Evolutionary conservation across 495 filamentous ascomycete species (phyloP).

Genomic region (Apiosordaria backusii): DNA sequence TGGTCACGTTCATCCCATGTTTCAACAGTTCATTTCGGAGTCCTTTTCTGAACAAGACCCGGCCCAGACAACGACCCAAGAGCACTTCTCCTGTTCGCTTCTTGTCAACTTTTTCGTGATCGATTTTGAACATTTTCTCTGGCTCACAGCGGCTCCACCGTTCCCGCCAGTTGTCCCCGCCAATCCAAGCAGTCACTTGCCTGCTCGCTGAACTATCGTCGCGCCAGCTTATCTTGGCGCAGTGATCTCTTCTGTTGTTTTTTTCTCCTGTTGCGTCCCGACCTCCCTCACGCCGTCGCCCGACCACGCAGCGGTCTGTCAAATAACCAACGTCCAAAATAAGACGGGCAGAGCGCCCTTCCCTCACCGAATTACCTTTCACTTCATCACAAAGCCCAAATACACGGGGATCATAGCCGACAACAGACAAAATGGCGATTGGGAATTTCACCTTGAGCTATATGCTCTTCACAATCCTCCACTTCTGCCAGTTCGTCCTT

Average conservation of each 20-base stretch:
- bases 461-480: slow-evolving; percentile 50
- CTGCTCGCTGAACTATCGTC: background rate
- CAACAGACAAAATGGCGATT: slow-evolving; percentile 34
- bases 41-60: background rate
- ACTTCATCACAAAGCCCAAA: too few relatives aligned
- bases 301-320: background rate
- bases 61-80: background rate
- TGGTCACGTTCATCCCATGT: background rate
- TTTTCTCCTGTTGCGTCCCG: background rate
- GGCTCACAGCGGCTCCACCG: background rate
- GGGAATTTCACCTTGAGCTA: slow-evolving; percentile 36
- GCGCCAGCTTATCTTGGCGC: background rate
- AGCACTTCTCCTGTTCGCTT: background rate
- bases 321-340: background rate
- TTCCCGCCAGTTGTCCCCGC: background rate
- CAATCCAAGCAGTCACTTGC: background rate
- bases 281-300: background rate
- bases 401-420: too few relatives aligned
- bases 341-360: background rate
- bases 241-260: background rate
- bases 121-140: background rate
- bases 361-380: background rate
- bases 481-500: slow-evolving; percentile 69
- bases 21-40: background rate
- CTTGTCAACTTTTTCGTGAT: background rate